A percentile compares a stretch with the other conserved stretches of the same genome.
phyloP scores from a whole-genome alignment of 129 eudicot genomes.

The Oenanthe sinensis region DNA sequence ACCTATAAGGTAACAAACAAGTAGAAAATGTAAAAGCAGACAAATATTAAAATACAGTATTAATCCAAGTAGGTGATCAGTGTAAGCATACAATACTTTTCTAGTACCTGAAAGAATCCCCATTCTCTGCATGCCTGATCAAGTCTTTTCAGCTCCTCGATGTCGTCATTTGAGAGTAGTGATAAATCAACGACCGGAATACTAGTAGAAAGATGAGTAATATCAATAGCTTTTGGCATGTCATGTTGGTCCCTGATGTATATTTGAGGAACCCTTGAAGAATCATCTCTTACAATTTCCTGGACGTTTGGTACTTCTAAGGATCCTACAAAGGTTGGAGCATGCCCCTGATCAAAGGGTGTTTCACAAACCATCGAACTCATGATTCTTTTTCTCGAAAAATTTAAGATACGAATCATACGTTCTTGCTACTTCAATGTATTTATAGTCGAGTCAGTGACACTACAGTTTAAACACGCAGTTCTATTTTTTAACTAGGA shows the following conservation, averaged over 20 bases:
- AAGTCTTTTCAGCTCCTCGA: slow-evolving; percentile 4
- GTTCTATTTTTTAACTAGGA: background rate
- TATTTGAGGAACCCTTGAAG: background rate
- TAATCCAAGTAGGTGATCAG: background rate
- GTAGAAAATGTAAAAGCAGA: background rate
- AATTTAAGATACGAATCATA: background rate
- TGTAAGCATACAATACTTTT: background rate
- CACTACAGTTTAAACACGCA: background rate
- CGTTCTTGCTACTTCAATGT: background rate
- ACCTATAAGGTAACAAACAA: background rate
- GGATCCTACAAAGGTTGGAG: background rate
- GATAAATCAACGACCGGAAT: slow-evolving; percentile 9
- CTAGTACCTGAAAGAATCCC: slow-evolving; percentile 14
- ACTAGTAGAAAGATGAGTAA: background rate
- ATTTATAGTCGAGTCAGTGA: too few species aligned
- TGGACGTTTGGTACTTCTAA: slow-evolving; percentile 10
- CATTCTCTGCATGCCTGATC: slow-evolving; percentile 11
- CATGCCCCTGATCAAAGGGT: background rate
- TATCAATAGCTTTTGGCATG: background rate
- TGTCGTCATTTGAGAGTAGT: background rate
- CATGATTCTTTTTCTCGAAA: background rate
- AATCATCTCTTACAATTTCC: slow-evolving; percentile 2
- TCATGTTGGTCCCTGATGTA: background rate
- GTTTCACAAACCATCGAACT: background rate
- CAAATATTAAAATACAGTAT: background rate